A percentile compares a stretch with the other conserved stretches of the same genome.
These are phyloP conservation scores for Anthracocystis panici-leucophaei DNA, from an alignment of 1,284 basidiomycete genomes.

Conservation along the genomic window DNA sequence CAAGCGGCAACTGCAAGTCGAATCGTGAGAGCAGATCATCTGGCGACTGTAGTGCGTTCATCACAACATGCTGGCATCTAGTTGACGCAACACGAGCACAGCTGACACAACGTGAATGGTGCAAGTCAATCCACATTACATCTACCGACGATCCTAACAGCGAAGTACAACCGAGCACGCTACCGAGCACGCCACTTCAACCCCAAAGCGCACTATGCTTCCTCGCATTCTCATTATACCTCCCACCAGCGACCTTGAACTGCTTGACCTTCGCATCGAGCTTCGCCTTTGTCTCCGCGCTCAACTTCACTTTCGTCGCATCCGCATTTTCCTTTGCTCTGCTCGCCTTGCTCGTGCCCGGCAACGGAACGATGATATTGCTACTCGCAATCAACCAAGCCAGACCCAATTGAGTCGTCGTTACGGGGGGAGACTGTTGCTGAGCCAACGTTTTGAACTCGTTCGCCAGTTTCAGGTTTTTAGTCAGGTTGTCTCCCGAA, in stretches of 20 bases:
- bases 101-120: too few relatives aligned
- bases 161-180: background rate
- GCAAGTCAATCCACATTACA: background rate
- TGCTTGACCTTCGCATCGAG: conserved; percentile 46
- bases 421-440: conserved; percentile 65
- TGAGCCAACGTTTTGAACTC: conserved; percentile 68
- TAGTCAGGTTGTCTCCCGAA: conserved; percentile 74
- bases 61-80: too few relatives aligned
- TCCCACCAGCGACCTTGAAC: conserved; percentile 37
- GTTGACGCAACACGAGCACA: too few relatives aligned
- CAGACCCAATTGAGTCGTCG: conserved; percentile 75
- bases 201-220: conserved; percentile 30
- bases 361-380: conserved; percentile 73
- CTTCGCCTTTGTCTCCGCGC: conserved; percentile 52
- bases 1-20: too few relatives aligned
- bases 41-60: too few relatives aligned
- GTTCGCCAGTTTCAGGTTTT: conserved; percentile 74
- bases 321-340: conserved; percentile 66
- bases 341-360: conserved; percentile 71
- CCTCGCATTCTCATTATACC: conserved; percentile 34
- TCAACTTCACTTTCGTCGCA: conserved; percentile 56
- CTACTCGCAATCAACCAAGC: conserved; percentile 75
- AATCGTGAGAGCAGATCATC: too few relatives aligned
- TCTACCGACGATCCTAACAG: too few relatives aligned
- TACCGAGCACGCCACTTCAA: conserved; percentile 1